Base-by-base conservation (phyloP, 192 early-diverging fungal species). In the Tieghemiomyces parasiticus region DNA sequence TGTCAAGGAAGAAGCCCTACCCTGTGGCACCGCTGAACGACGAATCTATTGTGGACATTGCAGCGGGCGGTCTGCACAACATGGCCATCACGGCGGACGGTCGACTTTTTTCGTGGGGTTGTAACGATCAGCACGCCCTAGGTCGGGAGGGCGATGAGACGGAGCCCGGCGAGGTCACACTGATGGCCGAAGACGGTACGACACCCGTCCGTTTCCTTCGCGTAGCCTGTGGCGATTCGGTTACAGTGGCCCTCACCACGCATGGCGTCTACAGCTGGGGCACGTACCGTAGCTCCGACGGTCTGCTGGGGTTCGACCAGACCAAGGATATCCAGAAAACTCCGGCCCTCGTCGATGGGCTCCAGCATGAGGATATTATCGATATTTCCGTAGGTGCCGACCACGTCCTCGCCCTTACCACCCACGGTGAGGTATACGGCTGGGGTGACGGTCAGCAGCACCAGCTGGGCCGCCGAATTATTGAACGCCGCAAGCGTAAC, bases 371-470 rank as follows among this genome's bases (percentile, higher is more conserved):
- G 34, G 71, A 74, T 24, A 72, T 97, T 50, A 80, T 88, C 13
- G 81, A 86, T 42, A 77, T 97, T 64, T 78, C 79, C 19, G 79
- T 83, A 32, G 93, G 93, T 56, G 79, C 80, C 48, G 89, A 97
- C 63, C 95, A 97, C 63, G 80, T 86, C 22, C 69, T 91, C 20
- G 89, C 88, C 12, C 61, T 92, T 33, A 78, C 85, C 19, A 61
- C 31, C 52, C 77, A 81, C 59, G 90, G 89, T 46, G 73, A 76
- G 59, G 81, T 95, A 26, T 92, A 83, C 68, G 82, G 83, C 8
- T 97, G 91, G 91, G 95, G 92, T 22, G 82, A 83, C 67, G 86
- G 85, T 12, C 87, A 93, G 63, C 89, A 90, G 60, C 84, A 82
- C 62, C 91, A 94, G 69, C 75, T 94, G 24, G 94, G 94, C 50